Percentiles rank a stretch among this genome's conserved stretches.
These are phyloP conservation scores for Rhizopogon roseolus DNA, from an alignment of 768 basidiomycete species.

Conservation along the genomic window DNA sequence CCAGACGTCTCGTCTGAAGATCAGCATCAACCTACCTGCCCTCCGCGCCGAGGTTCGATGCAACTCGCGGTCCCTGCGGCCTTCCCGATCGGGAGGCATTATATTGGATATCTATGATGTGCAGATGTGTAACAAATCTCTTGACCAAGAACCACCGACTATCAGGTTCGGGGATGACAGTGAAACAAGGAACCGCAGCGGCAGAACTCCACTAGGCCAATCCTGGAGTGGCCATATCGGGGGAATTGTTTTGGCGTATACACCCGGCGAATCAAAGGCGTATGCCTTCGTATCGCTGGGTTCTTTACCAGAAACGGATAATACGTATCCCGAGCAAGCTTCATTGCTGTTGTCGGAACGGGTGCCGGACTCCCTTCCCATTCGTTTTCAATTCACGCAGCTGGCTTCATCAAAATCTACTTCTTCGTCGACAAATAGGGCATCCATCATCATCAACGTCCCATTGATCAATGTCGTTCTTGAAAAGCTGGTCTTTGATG, in stretches of 20 bases:
- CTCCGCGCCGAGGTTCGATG: constrained; percentile 67
- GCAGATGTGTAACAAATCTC: constrained; percentile 28
- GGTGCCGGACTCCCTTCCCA: constrained; percentile 9
- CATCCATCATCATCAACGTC: constrained; percentile 32
- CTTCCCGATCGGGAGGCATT: constrained; percentile 63
- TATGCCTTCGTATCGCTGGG: constrained; percentile 49
- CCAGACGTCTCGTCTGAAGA: background rate
- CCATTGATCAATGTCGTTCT: constrained; percentile 62
- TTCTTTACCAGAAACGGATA: constrained; percentile 25
- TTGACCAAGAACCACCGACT: constrained; percentile 12
- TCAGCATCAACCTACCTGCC: constrained; percentile 1
- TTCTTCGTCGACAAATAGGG: constrained; percentile 2
- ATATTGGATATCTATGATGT: constrained; percentile 60
- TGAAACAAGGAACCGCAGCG: background rate
- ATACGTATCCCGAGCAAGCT: background rate
- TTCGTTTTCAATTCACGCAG: constrained; percentile 18
- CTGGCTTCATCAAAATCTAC: background rate
- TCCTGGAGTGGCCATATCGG: constrained; percentile 38
- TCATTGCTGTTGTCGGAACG: constrained; percentile 21
- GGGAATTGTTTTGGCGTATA: constrained; percentile 47
- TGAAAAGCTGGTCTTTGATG: constrained; percentile 65
- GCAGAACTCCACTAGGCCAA: constrained; percentile 3
- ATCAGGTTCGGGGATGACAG: constrained; percentile 25
- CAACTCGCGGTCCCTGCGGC: constrained; percentile 45
- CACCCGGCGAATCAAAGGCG: constrained; percentile 36